These are phyloP conservation scores for Oryza meyeriana DNA, from an alignment of 176 grass and related monocot species.

Conservation along the genomic window DNA sequence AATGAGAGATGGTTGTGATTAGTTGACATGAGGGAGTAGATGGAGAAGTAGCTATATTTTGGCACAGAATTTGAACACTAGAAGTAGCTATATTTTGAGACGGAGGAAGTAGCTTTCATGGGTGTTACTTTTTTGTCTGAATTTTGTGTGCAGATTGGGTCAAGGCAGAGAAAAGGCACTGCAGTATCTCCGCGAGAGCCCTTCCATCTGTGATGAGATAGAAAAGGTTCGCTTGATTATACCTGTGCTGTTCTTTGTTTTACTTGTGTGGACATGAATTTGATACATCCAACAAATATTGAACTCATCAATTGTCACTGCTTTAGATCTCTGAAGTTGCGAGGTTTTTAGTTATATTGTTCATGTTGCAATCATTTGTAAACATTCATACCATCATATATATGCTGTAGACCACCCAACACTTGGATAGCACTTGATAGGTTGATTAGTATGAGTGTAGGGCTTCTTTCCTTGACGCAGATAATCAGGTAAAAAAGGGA, in stretches of 20 bases:
- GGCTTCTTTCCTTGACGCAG: background rate
- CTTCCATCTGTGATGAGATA: conserved; percentile 63
- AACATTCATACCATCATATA: background rate
- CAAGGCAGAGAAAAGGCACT: conserved; percentile 92
- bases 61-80: no score
- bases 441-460: background rate
- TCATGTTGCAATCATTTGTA: background rate
- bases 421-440: background rate
- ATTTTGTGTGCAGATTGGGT: conserved; percentile 53
- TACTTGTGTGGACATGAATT: background rate
- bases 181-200: conserved; percentile 82
- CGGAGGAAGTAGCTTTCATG: conserved; percentile 16
- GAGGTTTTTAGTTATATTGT: background rate
- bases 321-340: background rate
- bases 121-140: conserved; percentile 1
- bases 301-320: background rate
- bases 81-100: no score
- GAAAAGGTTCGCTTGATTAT: conserved; percentile 66
- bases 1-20: no score
- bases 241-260: background rate
- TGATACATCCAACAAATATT: background rate
- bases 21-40: no score
- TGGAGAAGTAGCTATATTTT: no score
- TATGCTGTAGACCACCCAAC: background rate
- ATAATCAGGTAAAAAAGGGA: background rate